Evolutionary conservation across 495 filamentous ascomycete genomes (phyloP).

Genomic region (Articulospora tetracladia): DNA sequence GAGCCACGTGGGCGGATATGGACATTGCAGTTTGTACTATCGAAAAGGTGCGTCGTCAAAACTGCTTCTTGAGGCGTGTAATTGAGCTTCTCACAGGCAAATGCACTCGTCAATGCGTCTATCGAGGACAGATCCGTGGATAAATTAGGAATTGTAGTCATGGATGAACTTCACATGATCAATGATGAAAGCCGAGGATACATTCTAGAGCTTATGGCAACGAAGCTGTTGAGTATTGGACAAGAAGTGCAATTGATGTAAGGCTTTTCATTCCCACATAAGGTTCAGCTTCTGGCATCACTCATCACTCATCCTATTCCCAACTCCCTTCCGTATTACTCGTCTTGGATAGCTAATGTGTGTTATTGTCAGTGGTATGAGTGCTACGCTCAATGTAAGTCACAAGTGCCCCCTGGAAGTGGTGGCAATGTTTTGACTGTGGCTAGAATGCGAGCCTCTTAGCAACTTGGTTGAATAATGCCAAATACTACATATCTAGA

Average conservation of each 20-base stretch:
- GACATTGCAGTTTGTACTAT: slow-evolving; percentile 82
- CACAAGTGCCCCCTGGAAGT: neutral
- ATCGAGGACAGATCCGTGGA: slow-evolving; percentile 69
- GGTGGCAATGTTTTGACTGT: neutral
- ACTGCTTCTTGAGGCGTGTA: slow-evolving; percentile 12
- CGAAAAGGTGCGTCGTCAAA: slow-evolving; percentile 59
- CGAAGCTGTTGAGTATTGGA: slow-evolving; percentile 68
- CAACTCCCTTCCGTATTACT: neutral
- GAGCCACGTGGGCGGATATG: slow-evolving; percentile 66
- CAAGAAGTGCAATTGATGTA: slow-evolving; percentile 65
- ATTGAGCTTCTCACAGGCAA: slow-evolving; percentile 51
- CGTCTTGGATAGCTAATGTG: neutral
- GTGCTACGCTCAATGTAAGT: slow-evolving; percentile 69
- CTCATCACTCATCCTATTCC: too few species aligned
- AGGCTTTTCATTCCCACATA: neutral
- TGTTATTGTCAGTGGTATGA: slow-evolving; percentile 52
- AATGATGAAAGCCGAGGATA: slow-evolving; percentile 79
- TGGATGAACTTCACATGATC: slow-evolving; percentile 83
- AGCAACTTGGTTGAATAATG: slow-evolving; percentile 63
- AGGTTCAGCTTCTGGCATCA: too few species aligned
- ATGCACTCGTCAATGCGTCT: slow-evolving; percentile 70
- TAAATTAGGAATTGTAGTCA: slow-evolving; percentile 62
- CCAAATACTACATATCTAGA: slow-evolving; percentile 67
- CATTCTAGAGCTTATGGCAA: slow-evolving; percentile 74
- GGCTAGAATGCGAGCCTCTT: slow-evolving; percentile 62